These are phyloP conservation scores for Urtica urens DNA, from an alignment of 306 rosid genomes.

Conservation along the genomic window DNA sequence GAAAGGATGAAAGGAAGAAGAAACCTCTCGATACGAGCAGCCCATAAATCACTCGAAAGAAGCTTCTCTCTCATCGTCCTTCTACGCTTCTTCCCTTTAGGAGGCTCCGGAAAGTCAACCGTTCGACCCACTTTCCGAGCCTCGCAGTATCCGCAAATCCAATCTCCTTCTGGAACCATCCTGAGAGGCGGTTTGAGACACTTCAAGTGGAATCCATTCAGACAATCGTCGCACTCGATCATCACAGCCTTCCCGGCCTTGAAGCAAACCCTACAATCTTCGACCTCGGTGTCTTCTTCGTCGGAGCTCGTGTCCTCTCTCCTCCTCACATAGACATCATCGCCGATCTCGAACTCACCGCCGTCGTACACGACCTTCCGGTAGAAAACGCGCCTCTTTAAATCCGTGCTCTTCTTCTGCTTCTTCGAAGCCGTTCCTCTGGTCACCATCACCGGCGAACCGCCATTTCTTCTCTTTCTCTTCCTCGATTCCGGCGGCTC, in stretches of 20 bases:
- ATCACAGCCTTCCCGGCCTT: conserved; percentile 37
- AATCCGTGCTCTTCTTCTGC: conserved; percentile 1
- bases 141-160: conserved; percentile 65
- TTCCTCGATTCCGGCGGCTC: conserved; percentile 34
- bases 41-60: conserved; percentile 78
- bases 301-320: conserved; percentile 64
- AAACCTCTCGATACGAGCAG: conserved; percentile 58
- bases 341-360: conserved; percentile 66
- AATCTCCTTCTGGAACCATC: conserved; percentile 83
- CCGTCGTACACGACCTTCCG: conserved; percentile 73
- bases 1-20: not conserved
- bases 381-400: conserved; percentile 36
- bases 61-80: conserved; percentile 82
- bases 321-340: conserved; percentile 70
- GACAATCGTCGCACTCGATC: conserved; percentile 91
- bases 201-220: conserved; percentile 77
- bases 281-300: conserved; percentile 50
- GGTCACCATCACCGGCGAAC: conserved; percentile 30
- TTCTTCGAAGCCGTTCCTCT: conserved; percentile 27
- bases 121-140: conserved; percentile 52
- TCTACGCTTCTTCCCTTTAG: conserved; percentile 46
- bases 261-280: conserved; percentile 75
- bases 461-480: conserved; percentile 37
- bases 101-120: conserved; percentile 45
- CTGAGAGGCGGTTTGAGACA: conserved; percentile 72